phyloP scores from a whole-genome alignment of 805 yeast species.

The Candida andamanensis region DNA sequence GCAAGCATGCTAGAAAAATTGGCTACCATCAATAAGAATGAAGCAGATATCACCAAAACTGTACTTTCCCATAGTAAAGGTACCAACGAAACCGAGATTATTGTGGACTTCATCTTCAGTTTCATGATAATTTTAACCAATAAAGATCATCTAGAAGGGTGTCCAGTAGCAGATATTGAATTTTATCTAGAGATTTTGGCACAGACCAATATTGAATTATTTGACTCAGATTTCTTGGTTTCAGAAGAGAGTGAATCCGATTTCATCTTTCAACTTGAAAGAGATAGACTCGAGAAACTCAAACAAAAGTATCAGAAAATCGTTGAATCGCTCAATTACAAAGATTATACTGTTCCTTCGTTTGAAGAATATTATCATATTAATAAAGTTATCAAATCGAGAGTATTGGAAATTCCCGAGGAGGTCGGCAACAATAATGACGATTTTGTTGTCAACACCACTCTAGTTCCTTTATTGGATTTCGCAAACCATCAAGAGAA shows the following conservation, averaged over 20 bases:
- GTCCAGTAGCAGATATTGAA: constrained; percentile 7
- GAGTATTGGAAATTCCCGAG: constrained; percentile 63
- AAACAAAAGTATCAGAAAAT: constrained; percentile 10
- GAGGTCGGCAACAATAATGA: constrained; percentile 42
- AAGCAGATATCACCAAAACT: constrained; percentile 17
- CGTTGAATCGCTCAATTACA: constrained; percentile 4
- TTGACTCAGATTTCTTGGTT: constrained; percentile 1
- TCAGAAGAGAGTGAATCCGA: constrained; percentile 4
- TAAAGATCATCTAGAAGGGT: constrained; percentile 1
- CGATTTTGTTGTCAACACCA: constrained; percentile 33
- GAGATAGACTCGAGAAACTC: constrained; percentile 5
- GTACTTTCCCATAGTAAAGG: constrained; percentile 20
- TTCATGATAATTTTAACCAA: constrained; percentile 11
- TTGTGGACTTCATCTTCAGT: constrained; percentile 21
- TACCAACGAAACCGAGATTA: constrained; percentile 22
- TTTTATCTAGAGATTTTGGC: constrained; percentile 17
- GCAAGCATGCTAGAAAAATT: constrained; percentile 15
- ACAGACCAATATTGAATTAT: constrained; percentile 11
- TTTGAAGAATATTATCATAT: constrained; percentile 19
- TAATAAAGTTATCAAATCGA: constrained; percentile 48
- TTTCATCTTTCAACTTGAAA: constrained; percentile 6
- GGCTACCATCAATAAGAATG: constrained; percentile 13
- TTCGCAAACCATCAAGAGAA: constrained; percentile 53
- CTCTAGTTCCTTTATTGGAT: constrained; percentile 63
- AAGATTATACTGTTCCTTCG: constrained; percentile 5